Conservation (phyloP, 345 rosid genomes). For the Hibiscus mutabilis region DNA sequence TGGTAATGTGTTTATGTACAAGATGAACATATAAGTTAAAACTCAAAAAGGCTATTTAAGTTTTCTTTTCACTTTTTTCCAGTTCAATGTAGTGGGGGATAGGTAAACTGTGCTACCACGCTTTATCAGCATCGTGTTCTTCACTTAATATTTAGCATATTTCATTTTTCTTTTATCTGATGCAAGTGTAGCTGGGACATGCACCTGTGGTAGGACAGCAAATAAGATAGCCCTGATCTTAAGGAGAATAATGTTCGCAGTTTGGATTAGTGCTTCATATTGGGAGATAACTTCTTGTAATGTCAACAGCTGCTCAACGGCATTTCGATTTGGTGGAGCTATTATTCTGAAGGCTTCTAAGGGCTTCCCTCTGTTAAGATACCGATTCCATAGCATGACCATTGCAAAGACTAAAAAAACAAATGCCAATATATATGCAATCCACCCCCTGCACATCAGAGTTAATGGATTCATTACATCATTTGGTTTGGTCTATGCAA, state of each 20-base stretch:
- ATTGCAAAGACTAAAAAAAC: slow-evolving; percentile 42
- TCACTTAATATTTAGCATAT: neutral
- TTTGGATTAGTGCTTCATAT: slow-evolving; percentile 64
- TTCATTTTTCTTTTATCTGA: neutral
- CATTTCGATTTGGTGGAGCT: slow-evolving; percentile 66
- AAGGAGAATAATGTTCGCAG: slow-evolving; percentile 68
- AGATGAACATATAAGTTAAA: neutral
- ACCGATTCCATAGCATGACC: slow-evolving; percentile 59
- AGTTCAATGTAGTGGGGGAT: neutral
- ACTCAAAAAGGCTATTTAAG: neutral
- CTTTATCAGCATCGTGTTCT: neutral
- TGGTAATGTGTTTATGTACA: too few species aligned
- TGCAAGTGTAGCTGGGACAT: slow-evolving; percentile 11
- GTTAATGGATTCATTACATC: slow-evolving; percentile 11
- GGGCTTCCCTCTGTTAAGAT: slow-evolving; percentile 42
- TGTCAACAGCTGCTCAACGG: slow-evolving; percentile 83
- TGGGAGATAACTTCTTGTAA: slow-evolving; percentile 72
- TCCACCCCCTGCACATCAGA: slow-evolving; percentile 61
- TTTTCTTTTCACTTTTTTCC: neutral
- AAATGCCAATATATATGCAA: slow-evolving; percentile 49
- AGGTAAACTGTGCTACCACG: neutral
- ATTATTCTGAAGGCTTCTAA: slow-evolving; percentile 54
- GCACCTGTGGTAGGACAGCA: slow-evolving; percentile 75
- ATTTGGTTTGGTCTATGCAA: neutral
- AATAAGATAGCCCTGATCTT: slow-evolving; percentile 83